Evolutionary conservation across 192 early-diverging fungal species (phyloP).

Genomic region (Umbelopsis vinacea): DNA sequence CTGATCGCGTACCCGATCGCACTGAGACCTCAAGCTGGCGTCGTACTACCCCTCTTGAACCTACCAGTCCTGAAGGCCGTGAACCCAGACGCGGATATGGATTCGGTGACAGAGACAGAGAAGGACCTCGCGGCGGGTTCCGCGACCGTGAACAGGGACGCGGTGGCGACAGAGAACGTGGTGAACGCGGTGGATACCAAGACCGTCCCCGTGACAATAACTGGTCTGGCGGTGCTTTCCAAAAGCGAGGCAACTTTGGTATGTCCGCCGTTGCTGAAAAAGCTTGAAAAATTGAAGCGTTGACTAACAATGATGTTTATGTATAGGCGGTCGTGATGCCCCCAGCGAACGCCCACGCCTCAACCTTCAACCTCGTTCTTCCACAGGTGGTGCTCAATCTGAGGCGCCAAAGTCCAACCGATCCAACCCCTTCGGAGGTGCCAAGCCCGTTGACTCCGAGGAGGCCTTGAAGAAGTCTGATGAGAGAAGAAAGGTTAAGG

Average conservation of each 20-base stretch:
- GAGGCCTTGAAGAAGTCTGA: conserved; percentile 58
- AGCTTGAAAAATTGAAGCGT: background rate
- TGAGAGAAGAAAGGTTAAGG: conserved; percentile 53
- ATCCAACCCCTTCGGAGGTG: conserved; percentile 67
- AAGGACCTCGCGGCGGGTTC: conserved; percentile 41
- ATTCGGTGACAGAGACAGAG: conserved; percentile 44
- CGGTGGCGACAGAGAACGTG: conserved; percentile 40
- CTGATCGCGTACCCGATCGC: conserved; percentile 58
- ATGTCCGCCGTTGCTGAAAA: background rate
- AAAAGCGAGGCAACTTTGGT: conserved; percentile 11
- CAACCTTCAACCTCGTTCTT: conserved; percentile 56
- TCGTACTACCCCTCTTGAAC: conserved; percentile 48
- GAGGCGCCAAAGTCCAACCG: conserved; percentile 35
- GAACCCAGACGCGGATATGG: conserved; percentile 23
- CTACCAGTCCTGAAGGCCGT: conserved; percentile 43
- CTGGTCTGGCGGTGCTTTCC: conserved; percentile 43
- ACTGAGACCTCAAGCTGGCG: conserved; percentile 63
- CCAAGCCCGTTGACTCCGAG: conserved; percentile 63
- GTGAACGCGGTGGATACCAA: conserved; percentile 37
- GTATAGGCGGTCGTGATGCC: conserved; percentile 17
- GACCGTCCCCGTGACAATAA: conserved; percentile 48
- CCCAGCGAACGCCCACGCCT: conserved; percentile 54
- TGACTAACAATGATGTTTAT: background rate
- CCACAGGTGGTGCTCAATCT: conserved; percentile 27
- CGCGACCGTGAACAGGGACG: conserved; percentile 44